A percentile compares a stretch with the other conserved stretches of the same genome.
Conservation (phyloP, 1,284 basidiomycete genomes). For the Coniophora puteana region DNA sequence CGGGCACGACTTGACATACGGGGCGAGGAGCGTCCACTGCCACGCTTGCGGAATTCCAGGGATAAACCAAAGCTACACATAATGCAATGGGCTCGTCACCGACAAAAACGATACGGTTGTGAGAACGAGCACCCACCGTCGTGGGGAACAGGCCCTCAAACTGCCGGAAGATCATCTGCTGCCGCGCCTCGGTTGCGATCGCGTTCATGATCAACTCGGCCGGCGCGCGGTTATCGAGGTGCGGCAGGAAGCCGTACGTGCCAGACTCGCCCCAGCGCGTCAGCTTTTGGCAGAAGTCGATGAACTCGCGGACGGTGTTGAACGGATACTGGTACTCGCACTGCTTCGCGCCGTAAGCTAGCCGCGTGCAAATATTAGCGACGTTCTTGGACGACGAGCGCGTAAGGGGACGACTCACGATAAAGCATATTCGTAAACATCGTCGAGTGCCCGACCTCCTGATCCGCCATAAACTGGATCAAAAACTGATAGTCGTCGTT, state of each 20-base stretch:
- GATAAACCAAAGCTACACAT: conserved; percentile 6
- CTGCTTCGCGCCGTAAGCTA: conserved; percentile 39
- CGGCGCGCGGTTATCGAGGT: conserved; percentile 55
- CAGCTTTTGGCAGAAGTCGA: conserved; percentile 59
- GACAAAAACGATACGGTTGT: too few species aligned
- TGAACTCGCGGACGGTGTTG: conserved; percentile 53
- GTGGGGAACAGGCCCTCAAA: conserved; percentile 62
- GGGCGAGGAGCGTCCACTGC: conserved; percentile 60
- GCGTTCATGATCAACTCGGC: conserved; percentile 56
- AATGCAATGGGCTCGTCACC: too few species aligned
- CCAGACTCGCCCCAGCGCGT: conserved; percentile 61
- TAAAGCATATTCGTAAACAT: conserved; percentile 49
- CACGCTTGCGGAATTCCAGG: conserved; percentile 59
- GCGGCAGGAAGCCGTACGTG: conserved; percentile 56
- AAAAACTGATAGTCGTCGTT: conserved; percentile 50
- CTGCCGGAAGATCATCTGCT: conserved; percentile 68
- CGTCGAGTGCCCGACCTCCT: conserved; percentile 53
- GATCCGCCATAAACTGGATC: conserved; percentile 56
- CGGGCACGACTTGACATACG: conserved; percentile 57
- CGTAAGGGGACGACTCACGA: conserved; percentile 17
- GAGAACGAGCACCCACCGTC: too few species aligned
- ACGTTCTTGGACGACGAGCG: not conserved
- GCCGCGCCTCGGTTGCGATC: conserved; percentile 63
- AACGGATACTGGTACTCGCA: conserved; percentile 66
- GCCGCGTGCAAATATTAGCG: conserved; percentile 10